phyloP scores from a whole-genome alignment of 352 stramenopile genomes.

The Globisporangium perplexum region DNA sequence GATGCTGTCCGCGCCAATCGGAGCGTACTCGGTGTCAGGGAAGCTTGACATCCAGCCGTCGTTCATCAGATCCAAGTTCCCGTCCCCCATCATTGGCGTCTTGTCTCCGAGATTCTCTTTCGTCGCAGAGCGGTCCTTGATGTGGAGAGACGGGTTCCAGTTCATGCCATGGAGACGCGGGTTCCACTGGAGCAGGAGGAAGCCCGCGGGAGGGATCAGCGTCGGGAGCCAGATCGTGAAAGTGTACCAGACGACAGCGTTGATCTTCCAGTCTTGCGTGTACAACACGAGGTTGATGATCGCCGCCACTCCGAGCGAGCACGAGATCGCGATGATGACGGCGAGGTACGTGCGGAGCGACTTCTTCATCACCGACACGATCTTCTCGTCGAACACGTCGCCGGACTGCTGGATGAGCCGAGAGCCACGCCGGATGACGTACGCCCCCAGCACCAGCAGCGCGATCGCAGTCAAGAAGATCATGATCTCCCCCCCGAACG shows the following conservation, averaged over 20 bases:
- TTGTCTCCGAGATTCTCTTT: conserved; percentile 40
- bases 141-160: conserved; percentile 50
- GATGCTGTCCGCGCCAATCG: conserved; percentile 49
- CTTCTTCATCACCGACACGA: conserved; percentile 69
- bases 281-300: conserved; percentile 68
- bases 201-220: conserved; percentile 63
- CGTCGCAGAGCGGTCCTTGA: conserved; percentile 33
- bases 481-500: conserved; percentile 44
- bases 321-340: conserved; percentile 67
- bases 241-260: conserved; percentile 73
- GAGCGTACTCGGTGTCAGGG: conserved; percentile 65
- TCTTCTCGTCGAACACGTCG: conserved; percentile 66
- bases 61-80: conserved; percentile 24
- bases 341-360: conserved; percentile 74
- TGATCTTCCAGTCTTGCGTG: conserved; percentile 52
- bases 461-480: conserved; percentile 56
- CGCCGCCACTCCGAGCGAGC: conserved; percentile 54
- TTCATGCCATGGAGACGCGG: conserved; percentile 67
- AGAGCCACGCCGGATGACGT: conserved; percentile 63
- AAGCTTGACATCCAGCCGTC: conserved; percentile 69
- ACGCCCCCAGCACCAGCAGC: conserved; percentile 59
- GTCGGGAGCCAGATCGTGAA: conserved; percentile 79
- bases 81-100: conserved; percentile 21
- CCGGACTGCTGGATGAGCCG: conserved; percentile 69
- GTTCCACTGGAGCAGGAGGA: conserved; percentile 84